Evolutionary conservation across 768 basidiomycete species (phyloP).

Genomic region (Amanita subjunquillea): DNA sequence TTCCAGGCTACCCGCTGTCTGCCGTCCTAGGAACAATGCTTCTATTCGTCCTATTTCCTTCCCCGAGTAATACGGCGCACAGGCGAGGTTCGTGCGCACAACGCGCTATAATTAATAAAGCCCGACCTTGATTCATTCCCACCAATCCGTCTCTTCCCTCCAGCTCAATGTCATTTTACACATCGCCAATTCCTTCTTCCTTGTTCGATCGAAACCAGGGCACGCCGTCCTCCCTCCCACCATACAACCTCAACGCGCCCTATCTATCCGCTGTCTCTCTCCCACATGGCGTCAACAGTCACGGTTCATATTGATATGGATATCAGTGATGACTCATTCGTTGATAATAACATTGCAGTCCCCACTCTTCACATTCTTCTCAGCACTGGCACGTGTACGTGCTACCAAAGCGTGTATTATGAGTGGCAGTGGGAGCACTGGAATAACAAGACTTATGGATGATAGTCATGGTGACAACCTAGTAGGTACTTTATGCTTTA

Average conservation of each 20-base stretch:
- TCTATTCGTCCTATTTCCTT: background rate
- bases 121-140: background rate
- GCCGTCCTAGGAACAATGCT: background rate
- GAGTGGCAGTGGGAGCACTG: no score
- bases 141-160: background rate
- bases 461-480: no score
- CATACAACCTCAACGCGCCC: slow-evolving; percentile 1
- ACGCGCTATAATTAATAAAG: slow-evolving; percentile 4
- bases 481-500: no score
- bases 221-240: slow-evolving; percentile 1
- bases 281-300: background rate
- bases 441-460: no score
- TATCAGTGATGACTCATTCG: background rate
- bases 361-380: background rate
- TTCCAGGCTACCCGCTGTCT: background rate
- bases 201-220: slow-evolving; percentile 2
- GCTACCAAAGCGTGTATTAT: background rate
- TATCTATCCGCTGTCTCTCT: background rate
- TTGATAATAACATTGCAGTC: background rate
- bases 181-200: slow-evolving; percentile 1
- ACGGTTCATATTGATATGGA: background rate
- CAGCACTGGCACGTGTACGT: background rate
- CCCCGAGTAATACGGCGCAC: background rate
- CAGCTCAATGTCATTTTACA: background rate
- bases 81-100: background rate